Evolutionary conservation across 805 yeast species (phyloP).

Genomic region (Starmerella kuoi): DNA sequence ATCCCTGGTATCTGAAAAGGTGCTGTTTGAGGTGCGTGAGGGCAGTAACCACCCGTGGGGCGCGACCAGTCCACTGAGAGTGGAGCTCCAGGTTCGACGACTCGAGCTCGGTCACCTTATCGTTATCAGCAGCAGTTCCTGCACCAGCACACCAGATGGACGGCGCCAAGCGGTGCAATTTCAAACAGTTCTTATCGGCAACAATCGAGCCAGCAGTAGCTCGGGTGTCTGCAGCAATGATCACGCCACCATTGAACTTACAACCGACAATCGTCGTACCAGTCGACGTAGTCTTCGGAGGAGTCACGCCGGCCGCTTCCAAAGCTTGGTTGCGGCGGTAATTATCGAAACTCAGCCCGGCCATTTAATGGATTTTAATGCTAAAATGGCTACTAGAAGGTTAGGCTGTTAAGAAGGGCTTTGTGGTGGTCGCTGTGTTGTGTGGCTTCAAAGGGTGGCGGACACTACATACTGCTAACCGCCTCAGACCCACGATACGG

Average conservation of each 20-base stretch:
- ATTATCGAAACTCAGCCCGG: constrained; percentile 87
- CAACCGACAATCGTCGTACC: constrained; percentile 99
- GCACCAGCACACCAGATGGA: constrained; percentile 99
- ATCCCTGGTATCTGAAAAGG: constrained; percentile 92
- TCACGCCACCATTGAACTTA: constrained; percentile 84
- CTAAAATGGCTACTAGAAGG: background rate
- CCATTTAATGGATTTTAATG: constrained; percentile 54
- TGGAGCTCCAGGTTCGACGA: constrained; percentile 86
- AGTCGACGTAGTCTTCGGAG: constrained; percentile 88
- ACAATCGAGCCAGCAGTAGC: constrained; percentile 95
- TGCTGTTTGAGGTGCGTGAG: constrained; percentile 90
- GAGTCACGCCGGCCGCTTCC: constrained; percentile 55
- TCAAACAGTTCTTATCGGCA: constrained; percentile 96
- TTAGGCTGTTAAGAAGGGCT: no score
- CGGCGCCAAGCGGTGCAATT: constrained; percentile 80
- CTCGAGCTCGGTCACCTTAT: constrained; percentile 89
- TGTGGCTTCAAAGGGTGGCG: no score
- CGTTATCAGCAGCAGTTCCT: constrained; percentile 99
- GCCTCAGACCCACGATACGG: no score
- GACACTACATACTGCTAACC: no score
- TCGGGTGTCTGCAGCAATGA: constrained; percentile 97
- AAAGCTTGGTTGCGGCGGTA: constrained; percentile 76
- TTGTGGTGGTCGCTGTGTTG: no score
- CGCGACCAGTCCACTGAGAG: constrained; percentile 66
- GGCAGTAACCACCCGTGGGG: constrained; percentile 88